Evolutionary conservation across 345 rosid genomes (phyloP).

Genomic region (Brassica rapa): DNA sequence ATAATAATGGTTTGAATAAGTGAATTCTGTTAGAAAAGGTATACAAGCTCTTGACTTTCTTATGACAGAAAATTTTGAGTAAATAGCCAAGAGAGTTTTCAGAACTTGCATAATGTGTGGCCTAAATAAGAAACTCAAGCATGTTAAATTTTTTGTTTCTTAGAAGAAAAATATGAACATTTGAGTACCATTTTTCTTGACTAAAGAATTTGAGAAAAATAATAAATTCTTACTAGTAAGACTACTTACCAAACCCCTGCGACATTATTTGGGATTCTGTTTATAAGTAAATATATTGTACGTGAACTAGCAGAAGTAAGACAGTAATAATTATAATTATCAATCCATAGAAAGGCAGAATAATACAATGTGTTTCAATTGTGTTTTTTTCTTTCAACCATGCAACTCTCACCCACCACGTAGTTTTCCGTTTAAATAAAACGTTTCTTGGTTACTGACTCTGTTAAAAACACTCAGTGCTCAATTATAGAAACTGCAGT

Average conservation of each 20-base stretch:
- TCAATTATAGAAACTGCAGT: neutral
- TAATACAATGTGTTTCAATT: neutral
- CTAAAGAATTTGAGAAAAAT: neutral
- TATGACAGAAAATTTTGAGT: neutral
- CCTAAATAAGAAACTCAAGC: neutral
- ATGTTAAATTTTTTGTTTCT: neutral
- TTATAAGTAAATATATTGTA: neutral
- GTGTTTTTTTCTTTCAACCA: neutral
- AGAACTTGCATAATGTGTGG: neutral
- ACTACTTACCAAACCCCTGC: neutral
- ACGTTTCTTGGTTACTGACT: neutral
- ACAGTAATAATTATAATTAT: neutral
- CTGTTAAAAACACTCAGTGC: neutral
- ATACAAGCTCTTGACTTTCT: slow-evolving; percentile 1
- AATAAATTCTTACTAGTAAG: neutral
- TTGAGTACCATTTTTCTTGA: neutral
- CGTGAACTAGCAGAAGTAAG: neutral
- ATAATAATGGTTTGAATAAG: neutral
- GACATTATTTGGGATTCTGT: neutral
- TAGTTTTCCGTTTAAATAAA: neutral
- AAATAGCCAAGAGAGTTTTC: neutral
- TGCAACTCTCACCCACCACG: neutral
- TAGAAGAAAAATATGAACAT: neutral
- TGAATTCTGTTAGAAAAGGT: neutral
- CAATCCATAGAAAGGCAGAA: neutral